Base-by-base conservation (phyloP, 2,329 filamentous ascomycete genomes). In the Zymoseptoria ardabiliae region DNA sequence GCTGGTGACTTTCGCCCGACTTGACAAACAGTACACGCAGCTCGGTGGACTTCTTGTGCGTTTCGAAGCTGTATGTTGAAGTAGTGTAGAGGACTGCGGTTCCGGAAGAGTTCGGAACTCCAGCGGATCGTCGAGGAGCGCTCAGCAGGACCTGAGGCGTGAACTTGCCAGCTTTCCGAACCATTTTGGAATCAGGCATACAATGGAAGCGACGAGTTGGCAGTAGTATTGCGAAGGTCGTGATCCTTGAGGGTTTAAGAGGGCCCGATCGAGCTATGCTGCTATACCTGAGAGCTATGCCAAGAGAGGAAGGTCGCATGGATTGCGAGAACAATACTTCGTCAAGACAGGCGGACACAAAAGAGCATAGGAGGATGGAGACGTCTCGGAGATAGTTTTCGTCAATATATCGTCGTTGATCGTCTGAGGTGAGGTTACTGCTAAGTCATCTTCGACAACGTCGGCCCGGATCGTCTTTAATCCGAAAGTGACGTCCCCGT, bases 11-110 rank as follows among this genome's bases (percentile, higher is more conserved):
- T 55, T 87, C 80, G 35, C 87, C 86, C 7, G 82, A 84, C 52
- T 81, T 76, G 60, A 91, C 79, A 66, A 93, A 85, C 49, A 96
- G 76, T 23, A 93, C 73, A 19, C 86, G 83, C 65, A 88, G 86
- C 75, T 91, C 86, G 61, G 78, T 81, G 4, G 81, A 82, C 70
- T 87, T 88, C 53, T 80, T 79, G 71, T 95, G 90, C 0, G 83
- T 81, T 48, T 88, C 80, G 73, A 96, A 96, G 4, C 85, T 92
- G 73, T 96, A 96, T 1, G 86, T 85, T 0, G 88, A 89, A 17
- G 85, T 82, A 50, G 84, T 85, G 70, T 87, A 91, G 25, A 91
- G 74, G 53, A 87, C 79, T 59, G 82, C 78, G 57, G 82, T 84
- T 50, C 87, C 88, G 56, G 82, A 78, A 45, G 79, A 72, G 71